Percentiles rank a stretch among this genome's conserved stretches.
These are phyloP conservation scores for Martiniozyma abietophila DNA, from an alignment of 805 yeast genomes.

Conservation along the genomic window DNA sequence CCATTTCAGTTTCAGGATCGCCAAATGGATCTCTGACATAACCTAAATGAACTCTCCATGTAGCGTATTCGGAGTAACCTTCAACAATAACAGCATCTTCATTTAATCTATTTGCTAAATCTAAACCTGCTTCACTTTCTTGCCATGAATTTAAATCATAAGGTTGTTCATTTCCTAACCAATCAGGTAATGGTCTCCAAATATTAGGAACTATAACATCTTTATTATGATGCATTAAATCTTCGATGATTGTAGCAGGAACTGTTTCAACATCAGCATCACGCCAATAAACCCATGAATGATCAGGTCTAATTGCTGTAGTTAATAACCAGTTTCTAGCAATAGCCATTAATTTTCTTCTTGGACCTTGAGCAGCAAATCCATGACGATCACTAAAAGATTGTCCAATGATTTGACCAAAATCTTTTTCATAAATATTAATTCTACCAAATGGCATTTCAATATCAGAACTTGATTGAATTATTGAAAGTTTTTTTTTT, in stretches of 20 bases:
- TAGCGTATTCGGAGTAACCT: slow-evolving; percentile 80
- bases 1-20: slow-evolving; percentile 51
- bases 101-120: slow-evolving; percentile 50
- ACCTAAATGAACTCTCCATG: slow-evolving; percentile 77
- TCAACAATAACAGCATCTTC: slow-evolving; percentile 86
- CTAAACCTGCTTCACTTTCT: slow-evolving; percentile 70
- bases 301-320: slow-evolving; percentile 68
- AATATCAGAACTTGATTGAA: slow-evolving; percentile 50
- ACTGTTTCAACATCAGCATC: slow-evolving; percentile 81
- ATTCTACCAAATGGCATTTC: slow-evolving; percentile 66
- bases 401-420: slow-evolving; percentile 79
- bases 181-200: slow-evolving; percentile 95
- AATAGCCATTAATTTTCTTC: slow-evolving; percentile 78
- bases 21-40: slow-evolving; percentile 58
- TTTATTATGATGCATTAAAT: slow-evolving; percentile 56
- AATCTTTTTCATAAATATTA: slow-evolving; percentile 72
- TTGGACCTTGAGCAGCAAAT: slow-evolving; percentile 75
- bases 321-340: slow-evolving; percentile 80
- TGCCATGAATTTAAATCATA: slow-evolving; percentile 96
- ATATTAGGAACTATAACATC: slow-evolving; percentile 83
- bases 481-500: slow-evolving; percentile 25
- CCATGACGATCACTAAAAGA: slow-evolving; percentile 80
- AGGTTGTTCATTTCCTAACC: slow-evolving; percentile 85
- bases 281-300: slow-evolving; percentile 89
- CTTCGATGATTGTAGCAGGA: slow-evolving; percentile 67